Percentiles rank a stretch among this genome's conserved stretches.
Conservation (phyloP, 257 asterid species). For the Solanum clarkiae region DNA sequence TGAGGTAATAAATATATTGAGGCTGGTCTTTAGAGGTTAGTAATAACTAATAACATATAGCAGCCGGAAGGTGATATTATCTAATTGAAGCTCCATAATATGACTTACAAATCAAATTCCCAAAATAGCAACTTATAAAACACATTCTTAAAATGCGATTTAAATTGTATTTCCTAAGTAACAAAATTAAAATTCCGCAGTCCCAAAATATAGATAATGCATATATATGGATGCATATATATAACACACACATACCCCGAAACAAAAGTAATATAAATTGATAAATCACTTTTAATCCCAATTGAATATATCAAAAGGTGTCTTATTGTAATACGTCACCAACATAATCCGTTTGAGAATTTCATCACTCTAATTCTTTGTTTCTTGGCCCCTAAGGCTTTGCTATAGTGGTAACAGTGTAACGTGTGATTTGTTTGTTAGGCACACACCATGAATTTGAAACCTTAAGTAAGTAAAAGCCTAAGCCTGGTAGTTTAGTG, state of each 20-base stretch:
- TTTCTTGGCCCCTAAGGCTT: background rate
- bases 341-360: background rate
- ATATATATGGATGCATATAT: background rate
- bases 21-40: background rate
- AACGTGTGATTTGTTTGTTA: background rate
- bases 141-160: background rate
- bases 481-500: background rate
- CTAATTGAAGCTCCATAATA: background rate
- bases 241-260: background rate
- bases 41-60: background rate
- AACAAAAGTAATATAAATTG: background rate
- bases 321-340: background rate
- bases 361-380: background rate
- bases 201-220: background rate
- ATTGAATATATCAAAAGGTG: background rate
- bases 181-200: background rate
- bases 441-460: background rate
- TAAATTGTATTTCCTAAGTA: background rate
- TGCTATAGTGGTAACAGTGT: background rate
- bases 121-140: background rate
- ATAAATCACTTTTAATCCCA: background rate
- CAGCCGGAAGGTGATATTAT: background rate
- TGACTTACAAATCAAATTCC: background rate
- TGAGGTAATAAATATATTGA: background rate
- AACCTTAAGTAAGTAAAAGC: background rate